A percentile compares a stretch with the other conserved stretches of the same genome.
Conservation (phyloP, 352 stramenopile genomes). For the Phytophthora citricola region DNA sequence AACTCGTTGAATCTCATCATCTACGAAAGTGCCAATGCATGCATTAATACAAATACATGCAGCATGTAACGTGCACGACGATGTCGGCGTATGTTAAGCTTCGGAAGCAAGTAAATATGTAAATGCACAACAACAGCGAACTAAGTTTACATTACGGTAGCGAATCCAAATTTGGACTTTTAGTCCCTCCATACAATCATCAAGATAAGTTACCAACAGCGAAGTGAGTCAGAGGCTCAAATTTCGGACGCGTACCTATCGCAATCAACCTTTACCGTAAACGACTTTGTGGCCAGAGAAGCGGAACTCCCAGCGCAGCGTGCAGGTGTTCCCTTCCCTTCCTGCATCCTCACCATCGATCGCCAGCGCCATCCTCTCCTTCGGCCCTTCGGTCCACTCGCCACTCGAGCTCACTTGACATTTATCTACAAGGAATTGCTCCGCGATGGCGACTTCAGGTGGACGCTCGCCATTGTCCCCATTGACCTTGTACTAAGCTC, state of each 20-base stretch:
- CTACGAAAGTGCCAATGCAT: no score
- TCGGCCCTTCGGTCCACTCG: neutral
- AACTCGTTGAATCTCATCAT: no score
- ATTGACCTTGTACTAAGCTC: constrained; percentile 13
- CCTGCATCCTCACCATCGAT: constrained; percentile 26
- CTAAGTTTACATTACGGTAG: no score
- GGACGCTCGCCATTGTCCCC: constrained; percentile 22
- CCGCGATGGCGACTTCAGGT: constrained; percentile 17
- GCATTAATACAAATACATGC: no score
- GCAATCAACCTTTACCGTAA: constrained; percentile 24
- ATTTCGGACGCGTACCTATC: neutral
- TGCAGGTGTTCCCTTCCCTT: constrained; percentile 8
- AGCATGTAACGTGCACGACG: no score
- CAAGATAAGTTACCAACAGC: constrained; percentile 12
- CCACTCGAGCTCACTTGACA: neutral
- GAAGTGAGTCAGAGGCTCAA: constrained; percentile 11
- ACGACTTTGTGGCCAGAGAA: constrained; percentile 12
- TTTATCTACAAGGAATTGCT: neutral
- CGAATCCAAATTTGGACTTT: neutral
- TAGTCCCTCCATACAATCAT: constrained; percentile 9
- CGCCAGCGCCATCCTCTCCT: neutral
- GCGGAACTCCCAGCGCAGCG: neutral
- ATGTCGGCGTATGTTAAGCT: no score
- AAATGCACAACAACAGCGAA: no score
- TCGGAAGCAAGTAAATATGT: no score